Evolutionary conservation across 768 basidiomycete genomes (phyloP).

Genomic region (Phaeotremella skinneri): DNA sequence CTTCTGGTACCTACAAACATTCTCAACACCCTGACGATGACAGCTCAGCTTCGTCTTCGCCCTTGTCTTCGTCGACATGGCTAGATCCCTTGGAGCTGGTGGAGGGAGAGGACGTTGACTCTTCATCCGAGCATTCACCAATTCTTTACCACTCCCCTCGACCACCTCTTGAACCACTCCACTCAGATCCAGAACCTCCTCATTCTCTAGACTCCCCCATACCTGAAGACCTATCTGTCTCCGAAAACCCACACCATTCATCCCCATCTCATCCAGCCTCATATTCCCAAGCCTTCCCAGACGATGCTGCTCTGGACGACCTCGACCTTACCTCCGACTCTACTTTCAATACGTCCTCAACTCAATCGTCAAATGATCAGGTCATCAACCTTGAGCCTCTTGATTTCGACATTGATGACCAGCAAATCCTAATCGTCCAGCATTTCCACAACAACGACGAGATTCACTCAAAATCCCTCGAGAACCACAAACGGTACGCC

Average conservation of each 20-base stretch:
- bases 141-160: not conserved
- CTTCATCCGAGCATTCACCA: too few relatives aligned
- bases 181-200: not conserved
- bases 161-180: not conserved
- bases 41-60: not conserved
- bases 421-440: not conserved
- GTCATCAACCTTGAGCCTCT: too few relatives aligned
- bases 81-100: too few relatives aligned
- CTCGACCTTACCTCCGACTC: not conserved
- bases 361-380: not conserved
- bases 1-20: not conserved
- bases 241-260: too few relatives aligned
- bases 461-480: constrained; percentile 4
- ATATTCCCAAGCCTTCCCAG: not conserved
- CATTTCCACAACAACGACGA: constrained; percentile 4
- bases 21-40: not conserved
- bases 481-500: constrained; percentile 12
- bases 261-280: too few relatives aligned
- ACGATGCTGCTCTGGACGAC: not conserved
- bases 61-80: too few relatives aligned
- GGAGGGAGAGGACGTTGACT: too few relatives aligned
- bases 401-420: not conserved
- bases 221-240: not conserved
- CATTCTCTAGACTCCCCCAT: not conserved
- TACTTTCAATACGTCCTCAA: not conserved